Evolutionary conservation across 2,329 filamentous ascomycete genomes (phyloP).

Genomic region (Trichoderma atrobrunneum): DNA sequence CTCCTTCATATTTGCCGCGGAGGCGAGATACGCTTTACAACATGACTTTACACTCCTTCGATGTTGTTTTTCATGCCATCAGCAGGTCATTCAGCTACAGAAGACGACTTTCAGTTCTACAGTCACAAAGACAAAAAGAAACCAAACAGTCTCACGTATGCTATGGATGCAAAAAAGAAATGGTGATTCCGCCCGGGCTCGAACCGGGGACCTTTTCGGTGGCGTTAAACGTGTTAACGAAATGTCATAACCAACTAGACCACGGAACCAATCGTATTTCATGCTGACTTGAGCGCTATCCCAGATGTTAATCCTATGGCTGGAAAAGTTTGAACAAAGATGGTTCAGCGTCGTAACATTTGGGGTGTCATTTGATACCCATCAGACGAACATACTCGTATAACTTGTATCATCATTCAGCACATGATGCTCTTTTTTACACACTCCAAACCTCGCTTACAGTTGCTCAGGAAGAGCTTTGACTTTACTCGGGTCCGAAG

Average conservation of each 20-base stretch:
- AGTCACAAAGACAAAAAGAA: background rate
- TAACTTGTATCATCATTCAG: background rate
- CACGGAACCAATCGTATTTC: constrained; percentile 24
- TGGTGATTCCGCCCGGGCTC: constrained; percentile 29
- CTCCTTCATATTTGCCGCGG: background rate
- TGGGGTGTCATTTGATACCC: background rate
- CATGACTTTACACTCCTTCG: background rate
- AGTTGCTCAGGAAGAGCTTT: background rate
- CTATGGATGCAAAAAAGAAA: background rate
- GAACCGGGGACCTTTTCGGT: constrained; percentile 32
- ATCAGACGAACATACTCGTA: background rate
- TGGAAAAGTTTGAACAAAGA: background rate
- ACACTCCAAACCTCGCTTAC: background rate
- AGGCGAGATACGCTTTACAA: background rate
- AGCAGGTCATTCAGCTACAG: background rate
- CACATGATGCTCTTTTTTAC: background rate
- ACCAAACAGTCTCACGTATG: background rate
- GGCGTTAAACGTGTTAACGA: constrained; percentile 26
- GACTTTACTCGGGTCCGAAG: background rate
- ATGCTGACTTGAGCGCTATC: background rate
- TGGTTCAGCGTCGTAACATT: background rate
- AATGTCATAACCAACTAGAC: constrained; percentile 32
- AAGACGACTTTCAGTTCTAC: background rate
- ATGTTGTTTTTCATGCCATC: background rate
- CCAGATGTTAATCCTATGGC: background rate